These are phyloP conservation scores for Tolypocladium tundrense DNA, from an alignment of 2,329 filamentous ascomycete species.

Conservation along the genomic window DNA sequence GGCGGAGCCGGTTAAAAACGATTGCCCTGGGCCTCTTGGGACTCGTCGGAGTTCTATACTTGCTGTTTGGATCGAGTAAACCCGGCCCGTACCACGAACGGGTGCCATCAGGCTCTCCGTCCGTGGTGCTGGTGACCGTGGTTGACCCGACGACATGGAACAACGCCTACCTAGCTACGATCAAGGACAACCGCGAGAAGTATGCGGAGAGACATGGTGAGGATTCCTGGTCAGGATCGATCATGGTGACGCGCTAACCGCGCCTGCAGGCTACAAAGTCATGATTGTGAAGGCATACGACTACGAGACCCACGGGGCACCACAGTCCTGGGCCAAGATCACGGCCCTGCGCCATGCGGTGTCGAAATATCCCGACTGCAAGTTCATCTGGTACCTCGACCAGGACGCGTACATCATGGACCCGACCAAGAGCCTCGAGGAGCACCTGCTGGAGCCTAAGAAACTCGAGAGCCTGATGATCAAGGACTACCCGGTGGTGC, in stretches of 20 bases:
- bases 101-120: conserved; percentile 42
- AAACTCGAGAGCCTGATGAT: conserved; percentile 72
- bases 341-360: conserved; percentile 85
- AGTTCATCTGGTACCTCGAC: conserved; percentile 81
- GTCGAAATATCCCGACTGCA: conserved; percentile 63
- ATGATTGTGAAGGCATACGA: conserved; percentile 72
- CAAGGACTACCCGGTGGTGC: conserved; percentile 76
- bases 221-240: conserved; percentile 10
- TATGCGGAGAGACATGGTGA: conserved; percentile 84
- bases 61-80: conserved; percentile 35
- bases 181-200: conserved; percentile 72
- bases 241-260: background rate
- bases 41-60: conserved; percentile 48
- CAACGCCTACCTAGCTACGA: conserved; percentile 56
- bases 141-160: conserved; percentile 59
- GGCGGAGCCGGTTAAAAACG: conserved; percentile 53
- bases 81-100: conserved; percentile 21
- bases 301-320: conserved; percentile 57
- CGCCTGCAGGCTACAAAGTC: conserved; percentile 61
- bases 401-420: conserved; percentile 85
- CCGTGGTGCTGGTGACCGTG: conserved; percentile 74
- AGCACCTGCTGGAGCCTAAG: conserved; percentile 56
- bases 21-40: conserved; percentile 43
- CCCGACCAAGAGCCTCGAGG: conserved; percentile 56
- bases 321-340: conserved; percentile 63